Conservation (phyloP, 371 early-diverging fungal genomes). For the Chytridium lagenaria region DNA sequence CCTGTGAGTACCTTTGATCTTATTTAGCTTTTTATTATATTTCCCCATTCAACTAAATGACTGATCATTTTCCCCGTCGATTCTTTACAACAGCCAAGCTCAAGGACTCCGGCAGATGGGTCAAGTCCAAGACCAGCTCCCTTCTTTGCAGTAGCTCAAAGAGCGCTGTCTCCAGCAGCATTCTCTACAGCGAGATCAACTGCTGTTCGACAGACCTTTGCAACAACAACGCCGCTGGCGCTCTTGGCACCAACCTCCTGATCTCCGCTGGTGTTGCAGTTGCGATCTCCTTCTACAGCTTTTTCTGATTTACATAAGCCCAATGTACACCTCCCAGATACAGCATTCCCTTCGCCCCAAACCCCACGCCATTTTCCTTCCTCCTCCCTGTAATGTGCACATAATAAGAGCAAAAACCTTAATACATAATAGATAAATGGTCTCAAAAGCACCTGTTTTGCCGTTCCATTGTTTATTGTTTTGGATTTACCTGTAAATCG, state of each 20-base stretch:
- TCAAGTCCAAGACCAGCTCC: slow-evolving; percentile 10
- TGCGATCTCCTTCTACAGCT: slow-evolving; percentile 14
- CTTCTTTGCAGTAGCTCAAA: neutral
- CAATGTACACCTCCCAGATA: neutral
- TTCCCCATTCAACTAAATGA: no score
- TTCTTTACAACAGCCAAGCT: slow-evolving; percentile 1
- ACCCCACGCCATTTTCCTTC: no score
- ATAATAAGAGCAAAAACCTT: no score
- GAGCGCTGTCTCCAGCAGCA: neutral
- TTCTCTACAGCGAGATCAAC: slow-evolving; percentile 12
- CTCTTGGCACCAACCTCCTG: neutral
- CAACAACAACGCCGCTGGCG: slow-evolving; percentile 14
- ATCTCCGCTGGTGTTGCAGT: slow-evolving; percentile 11
- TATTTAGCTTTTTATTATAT: no score
- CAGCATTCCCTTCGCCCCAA: neutral
- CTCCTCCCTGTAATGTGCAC: no score
- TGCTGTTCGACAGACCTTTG: slow-evolving; percentile 15
- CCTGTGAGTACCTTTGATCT: neutral
- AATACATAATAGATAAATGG: no score
- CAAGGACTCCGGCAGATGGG: neutral
- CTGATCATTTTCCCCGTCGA: neutral
- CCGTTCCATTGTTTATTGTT: no score
- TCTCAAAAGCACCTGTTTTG: no score
- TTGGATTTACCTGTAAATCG: no score
- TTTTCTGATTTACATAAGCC: neutral